Evolutionary conservation across 805 yeast species (phyloP).

Genomic region (Saccharomycopsis sp.): DNA sequence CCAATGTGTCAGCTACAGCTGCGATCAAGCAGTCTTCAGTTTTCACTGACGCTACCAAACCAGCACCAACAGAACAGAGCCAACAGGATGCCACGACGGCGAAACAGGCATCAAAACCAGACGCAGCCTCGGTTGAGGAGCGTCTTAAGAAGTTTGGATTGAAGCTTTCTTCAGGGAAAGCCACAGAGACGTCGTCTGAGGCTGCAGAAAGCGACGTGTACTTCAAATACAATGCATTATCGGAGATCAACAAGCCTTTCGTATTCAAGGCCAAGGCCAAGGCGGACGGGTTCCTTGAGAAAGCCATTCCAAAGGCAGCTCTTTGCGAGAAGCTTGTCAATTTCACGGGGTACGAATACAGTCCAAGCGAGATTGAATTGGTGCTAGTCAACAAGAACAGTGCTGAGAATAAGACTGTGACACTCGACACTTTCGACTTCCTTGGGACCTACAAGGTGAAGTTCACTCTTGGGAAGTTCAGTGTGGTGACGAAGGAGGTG

Average conservation of each 20-base stretch:
- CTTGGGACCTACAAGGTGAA: not conserved
- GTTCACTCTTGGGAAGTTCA: not conserved
- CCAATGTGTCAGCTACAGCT: not conserved
- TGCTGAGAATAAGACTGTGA: not conserved
- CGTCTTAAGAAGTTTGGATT: not conserved
- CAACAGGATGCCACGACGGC: slow-evolving; percentile 5
- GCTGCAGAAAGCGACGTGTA: not conserved
- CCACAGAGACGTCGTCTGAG: not conserved
- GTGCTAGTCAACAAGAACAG: not conserved
- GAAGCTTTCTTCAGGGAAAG: slow-evolving; percentile 1
- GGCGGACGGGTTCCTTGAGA: slow-evolving; percentile 6
- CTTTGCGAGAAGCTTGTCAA: slow-evolving; percentile 6
- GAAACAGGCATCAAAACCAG: not conserved
- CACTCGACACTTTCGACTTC: not conserved
- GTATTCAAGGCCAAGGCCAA: not conserved
- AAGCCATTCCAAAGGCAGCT: slow-evolving; percentile 8
- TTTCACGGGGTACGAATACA: slow-evolving; percentile 9
- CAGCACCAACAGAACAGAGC: not conserved
- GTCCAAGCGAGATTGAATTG: not conserved
- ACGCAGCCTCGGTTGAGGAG: not conserved
- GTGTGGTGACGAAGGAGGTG: not conserved
- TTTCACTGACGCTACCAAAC: not conserved
- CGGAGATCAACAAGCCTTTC: slow-evolving; percentile 8
- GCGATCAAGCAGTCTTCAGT: not conserved
- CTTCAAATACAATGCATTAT: slow-evolving; percentile 9